phyloP scores from a whole-genome alignment of 2,329 filamentous ascomycete species.

The Akanthomyces dipterigenus region DNA sequence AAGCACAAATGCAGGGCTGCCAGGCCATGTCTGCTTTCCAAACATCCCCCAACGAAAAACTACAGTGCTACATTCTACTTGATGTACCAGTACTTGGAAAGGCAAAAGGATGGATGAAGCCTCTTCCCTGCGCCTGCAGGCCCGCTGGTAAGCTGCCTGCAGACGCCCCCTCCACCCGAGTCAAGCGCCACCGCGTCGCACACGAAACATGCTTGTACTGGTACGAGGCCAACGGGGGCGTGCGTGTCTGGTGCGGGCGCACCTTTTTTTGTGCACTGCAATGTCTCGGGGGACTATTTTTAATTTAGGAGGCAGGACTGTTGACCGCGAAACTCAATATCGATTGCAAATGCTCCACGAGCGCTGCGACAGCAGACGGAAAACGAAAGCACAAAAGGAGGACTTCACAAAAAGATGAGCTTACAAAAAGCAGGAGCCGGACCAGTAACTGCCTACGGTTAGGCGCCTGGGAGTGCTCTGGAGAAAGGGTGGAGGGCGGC shows the following conservation, averaged over 20 bases:
- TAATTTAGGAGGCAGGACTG: neutral
- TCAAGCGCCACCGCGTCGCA: conserved; percentile 1
- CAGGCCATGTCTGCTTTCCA: too few species aligned
- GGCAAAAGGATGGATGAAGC: neutral
- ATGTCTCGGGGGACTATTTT: too few species aligned
- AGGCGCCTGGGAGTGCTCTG: neutral
- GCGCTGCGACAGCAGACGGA: neutral
- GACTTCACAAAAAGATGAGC: too few species aligned
- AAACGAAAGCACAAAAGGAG: neutral
- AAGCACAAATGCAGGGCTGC: too few species aligned
- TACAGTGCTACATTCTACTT: too few species aligned
- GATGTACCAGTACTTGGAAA: neutral
- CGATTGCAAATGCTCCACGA: neutral
- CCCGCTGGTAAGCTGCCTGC: neutral
- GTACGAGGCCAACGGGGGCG: too few species aligned
- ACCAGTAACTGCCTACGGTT: neutral
- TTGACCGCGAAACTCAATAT: neutral
- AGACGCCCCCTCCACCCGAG: neutral
- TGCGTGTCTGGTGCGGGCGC: too few species aligned
- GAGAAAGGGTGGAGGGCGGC: neutral
- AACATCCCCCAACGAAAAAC: too few species aligned
- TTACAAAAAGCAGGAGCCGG: neutral
- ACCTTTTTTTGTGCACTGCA: too few species aligned
- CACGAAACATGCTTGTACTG: too few species aligned
- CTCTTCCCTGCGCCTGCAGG: neutral